Percentiles rank a stretch among this genome's conserved stretches.
Evolutionary conservation across 495 filamentous ascomycete species (phyloP).

Genomic region (Podospora pseudopauciseta): DNA sequence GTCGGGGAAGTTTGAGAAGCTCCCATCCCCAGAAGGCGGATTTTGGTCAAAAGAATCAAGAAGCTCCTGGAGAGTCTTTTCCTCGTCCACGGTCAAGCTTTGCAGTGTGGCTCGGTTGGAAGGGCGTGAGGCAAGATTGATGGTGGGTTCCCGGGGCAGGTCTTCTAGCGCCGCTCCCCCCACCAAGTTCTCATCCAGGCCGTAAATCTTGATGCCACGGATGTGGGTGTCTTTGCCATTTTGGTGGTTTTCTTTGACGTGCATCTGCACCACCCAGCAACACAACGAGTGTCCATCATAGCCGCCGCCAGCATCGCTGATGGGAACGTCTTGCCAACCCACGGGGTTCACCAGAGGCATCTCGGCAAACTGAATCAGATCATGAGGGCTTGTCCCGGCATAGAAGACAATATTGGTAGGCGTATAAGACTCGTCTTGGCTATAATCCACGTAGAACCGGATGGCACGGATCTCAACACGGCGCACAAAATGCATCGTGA

Average conservation of each 20-base stretch:
- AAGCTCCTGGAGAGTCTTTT: slow-evolving; percentile 32
- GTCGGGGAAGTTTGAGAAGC: slow-evolving; percentile 34
- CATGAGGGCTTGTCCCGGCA: slow-evolving; percentile 83
- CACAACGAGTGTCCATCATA: slow-evolving; percentile 66
- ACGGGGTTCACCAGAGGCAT: slow-evolving; percentile 75
- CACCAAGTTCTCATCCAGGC: slow-evolving; percentile 54
- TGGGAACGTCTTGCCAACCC: slow-evolving; percentile 84
- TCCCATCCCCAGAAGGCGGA: slow-evolving; percentile 26
- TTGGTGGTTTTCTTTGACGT: slow-evolving; percentile 92
- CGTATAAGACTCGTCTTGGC: slow-evolving; percentile 93
- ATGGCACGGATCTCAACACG: slow-evolving; percentile 79
- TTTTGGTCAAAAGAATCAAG: slow-evolving; percentile 22
- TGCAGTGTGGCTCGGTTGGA: slow-evolving; percentile 19
- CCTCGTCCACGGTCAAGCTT: slow-evolving; percentile 24
- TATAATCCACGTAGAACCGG: slow-evolving; percentile 85
- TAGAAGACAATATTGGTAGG: slow-evolving; percentile 84
- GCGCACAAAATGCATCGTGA: slow-evolving; percentile 94
- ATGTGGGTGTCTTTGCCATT: slow-evolving; percentile 99
- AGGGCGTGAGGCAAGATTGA: slow-evolving; percentile 25
- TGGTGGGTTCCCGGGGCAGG: not conserved
- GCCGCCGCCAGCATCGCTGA: slow-evolving; percentile 64
- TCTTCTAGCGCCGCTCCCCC: slow-evolving; percentile 9
- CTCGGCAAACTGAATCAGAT: slow-evolving; percentile 75
- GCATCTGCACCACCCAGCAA: slow-evolving; percentile 81
- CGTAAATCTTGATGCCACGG: slow-evolving; percentile 87